Percentiles rank a stretch among this genome's conserved stretches.
Conservation (phyloP, 2,329 filamentous ascomycete genomes). For the Cordyceps militaris region DNA sequence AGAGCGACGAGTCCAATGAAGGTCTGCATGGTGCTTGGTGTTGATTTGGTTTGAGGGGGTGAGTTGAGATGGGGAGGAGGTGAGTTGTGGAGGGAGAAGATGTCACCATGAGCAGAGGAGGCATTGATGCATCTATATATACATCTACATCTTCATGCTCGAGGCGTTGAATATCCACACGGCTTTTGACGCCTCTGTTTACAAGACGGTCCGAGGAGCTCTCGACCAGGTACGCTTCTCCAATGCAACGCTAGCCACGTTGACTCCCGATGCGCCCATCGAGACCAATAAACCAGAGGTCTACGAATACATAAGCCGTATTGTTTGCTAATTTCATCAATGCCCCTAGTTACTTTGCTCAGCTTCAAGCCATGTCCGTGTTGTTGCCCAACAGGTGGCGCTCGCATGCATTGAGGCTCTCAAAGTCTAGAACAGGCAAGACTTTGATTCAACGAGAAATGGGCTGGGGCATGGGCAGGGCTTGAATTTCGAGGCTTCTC, state of each 20-base stretch:
- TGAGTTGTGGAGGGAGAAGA: background rate
- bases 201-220: background rate
- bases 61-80: background rate
- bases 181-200: background rate
- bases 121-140: too few relatives aligned
- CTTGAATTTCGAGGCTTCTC: background rate
- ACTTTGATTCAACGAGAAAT: too few relatives aligned
- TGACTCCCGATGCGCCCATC: background rate
- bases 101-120: background rate
- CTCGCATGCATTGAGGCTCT: background rate
- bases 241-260: background rate
- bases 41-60: background rate
- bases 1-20: background rate
- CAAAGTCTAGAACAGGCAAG: conserved; percentile 8
- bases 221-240: background rate
- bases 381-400: conserved; percentile 2
- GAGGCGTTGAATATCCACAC: background rate
- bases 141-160: too few relatives aligned
- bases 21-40: background rate
- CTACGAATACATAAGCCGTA: background rate
- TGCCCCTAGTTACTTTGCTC: background rate
- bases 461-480: background rate
- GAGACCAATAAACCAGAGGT: background rate
- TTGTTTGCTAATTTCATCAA: background rate
- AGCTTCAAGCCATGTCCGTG: conserved; percentile 5